Percentiles rank a stretch among this genome's conserved stretches.
These are phyloP conservation scores for Adansonia digitata DNA, from an alignment of 345 rosid species.

Conservation along the genomic window DNA sequence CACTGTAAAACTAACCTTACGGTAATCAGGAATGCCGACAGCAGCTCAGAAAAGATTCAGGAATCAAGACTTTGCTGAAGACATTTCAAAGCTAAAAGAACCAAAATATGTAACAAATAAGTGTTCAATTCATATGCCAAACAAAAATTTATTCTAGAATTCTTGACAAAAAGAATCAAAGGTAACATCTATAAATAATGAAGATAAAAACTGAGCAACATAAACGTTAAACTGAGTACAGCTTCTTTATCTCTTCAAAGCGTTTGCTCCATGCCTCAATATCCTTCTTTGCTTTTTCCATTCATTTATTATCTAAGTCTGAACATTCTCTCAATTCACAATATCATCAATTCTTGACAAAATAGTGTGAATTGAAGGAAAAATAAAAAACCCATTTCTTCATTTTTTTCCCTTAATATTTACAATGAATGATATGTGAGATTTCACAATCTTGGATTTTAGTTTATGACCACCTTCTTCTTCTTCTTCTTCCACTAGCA, in stretches of 20 bases:
- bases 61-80: too few species aligned
- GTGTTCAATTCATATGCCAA: background rate
- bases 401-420: background rate
- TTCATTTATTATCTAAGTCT: background rate
- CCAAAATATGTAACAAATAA: background rate
- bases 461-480: slow-evolving; percentile 9
- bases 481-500: slow-evolving; percentile 15
- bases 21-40: background rate
- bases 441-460: background rate
- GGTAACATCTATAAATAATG: slow-evolving; percentile 7
- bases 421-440: slow-evolving; percentile 19
- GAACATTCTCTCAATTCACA: slow-evolving; percentile 13
- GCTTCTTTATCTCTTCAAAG: background rate
- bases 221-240: background rate
- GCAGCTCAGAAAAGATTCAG: background rate
- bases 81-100: background rate
- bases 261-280: background rate
- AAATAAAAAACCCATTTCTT: background rate
- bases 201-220: background rate
- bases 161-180: slow-evolving; percentile 20
- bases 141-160: slow-evolving; percentile 14
- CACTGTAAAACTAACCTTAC: background rate
- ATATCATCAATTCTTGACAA: background rate
- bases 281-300: background rate
- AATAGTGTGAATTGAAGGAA: background rate